Conservation (phyloP, 495 filamentous ascomycete species). For the Hypoxylon fuscum region DNA sequence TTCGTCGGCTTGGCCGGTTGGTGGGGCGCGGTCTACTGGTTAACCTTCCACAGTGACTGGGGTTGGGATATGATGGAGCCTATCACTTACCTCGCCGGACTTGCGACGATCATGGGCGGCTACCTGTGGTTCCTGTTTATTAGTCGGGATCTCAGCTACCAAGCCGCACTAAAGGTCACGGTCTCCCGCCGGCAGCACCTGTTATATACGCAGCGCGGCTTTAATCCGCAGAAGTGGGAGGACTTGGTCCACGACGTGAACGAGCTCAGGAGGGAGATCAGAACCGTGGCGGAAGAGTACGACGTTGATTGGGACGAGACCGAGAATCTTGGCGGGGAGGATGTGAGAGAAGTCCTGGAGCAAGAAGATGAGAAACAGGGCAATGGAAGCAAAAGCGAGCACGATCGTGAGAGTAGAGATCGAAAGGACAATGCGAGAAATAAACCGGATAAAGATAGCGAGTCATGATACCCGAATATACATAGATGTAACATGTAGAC, state of each 20-base stretch:
- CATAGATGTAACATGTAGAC: constrained; percentile 26
- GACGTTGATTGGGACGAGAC: constrained; percentile 94
- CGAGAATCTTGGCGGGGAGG: constrained; percentile 76
- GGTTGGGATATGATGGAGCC: constrained; percentile 96
- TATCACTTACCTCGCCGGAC: constrained; percentile 84
- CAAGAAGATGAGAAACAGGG: constrained; percentile 62
- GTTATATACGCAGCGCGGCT: constrained; percentile 76
- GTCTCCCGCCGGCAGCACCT: constrained; percentile 79
- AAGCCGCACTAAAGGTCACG: constrained; percentile 84
- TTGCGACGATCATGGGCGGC: constrained; percentile 84
- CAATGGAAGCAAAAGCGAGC: constrained; percentile 44
- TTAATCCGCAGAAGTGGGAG: constrained; percentile 83
- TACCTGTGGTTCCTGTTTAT: constrained; percentile 96
- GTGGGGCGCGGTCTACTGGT: constrained; percentile 81
- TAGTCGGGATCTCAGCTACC: constrained; percentile 88
- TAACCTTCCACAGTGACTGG: constrained; percentile 79
- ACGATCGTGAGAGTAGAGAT: constrained; percentile 58
- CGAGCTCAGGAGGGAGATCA: constrained; percentile 79
- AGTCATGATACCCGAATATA: constrained; percentile 33
- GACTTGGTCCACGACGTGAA: constrained; percentile 83
- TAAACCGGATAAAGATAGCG: constrained; percentile 48
- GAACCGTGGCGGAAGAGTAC: constrained; percentile 83
- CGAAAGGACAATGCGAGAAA: constrained; percentile 57
- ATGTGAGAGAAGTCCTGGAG: constrained; percentile 74
- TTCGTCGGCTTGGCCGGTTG: constrained; percentile 75